Evolutionary conservation across 768 basidiomycete species (phyloP).

Genomic region (Psilocybe subaeruginosa): DNA sequence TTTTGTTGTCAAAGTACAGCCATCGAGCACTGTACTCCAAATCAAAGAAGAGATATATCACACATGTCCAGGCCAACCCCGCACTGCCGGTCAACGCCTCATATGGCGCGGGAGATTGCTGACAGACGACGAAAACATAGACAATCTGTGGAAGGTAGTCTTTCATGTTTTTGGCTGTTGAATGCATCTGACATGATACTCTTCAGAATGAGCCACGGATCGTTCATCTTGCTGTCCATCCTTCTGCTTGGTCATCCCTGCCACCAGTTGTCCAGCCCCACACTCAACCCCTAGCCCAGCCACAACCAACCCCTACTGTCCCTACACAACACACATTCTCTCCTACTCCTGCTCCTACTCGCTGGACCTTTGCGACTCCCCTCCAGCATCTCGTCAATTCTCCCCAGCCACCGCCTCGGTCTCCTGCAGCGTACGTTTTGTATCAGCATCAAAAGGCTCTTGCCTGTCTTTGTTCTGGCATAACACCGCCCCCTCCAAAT

Average conservation of each 20-base stretch:
- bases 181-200: not conserved
- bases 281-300: slow-evolving; percentile 15
- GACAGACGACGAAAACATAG: slow-evolving; percentile 63
- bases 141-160: slow-evolving; percentile 72
- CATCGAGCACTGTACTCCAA: slow-evolving; percentile 54
- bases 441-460: slow-evolving; percentile 49
- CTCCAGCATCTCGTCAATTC: not conserved
- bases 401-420: slow-evolving; percentile 16
- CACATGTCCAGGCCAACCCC: slow-evolving; percentile 65
- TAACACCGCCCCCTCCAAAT: slow-evolving; percentile 17
- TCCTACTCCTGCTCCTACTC: not conserved
- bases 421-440: slow-evolving; percentile 36
- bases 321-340: slow-evolving; percentile 1
- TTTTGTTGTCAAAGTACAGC: slow-evolving; percentile 56
- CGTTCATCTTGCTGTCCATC: slow-evolving; percentile 80
- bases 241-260: slow-evolving; percentile 68
- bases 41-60: slow-evolving; percentile 69
- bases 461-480: slow-evolving; percentile 30
- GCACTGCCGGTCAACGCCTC: slow-evolving; percentile 71
- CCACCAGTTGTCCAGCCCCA: slow-evolving; percentile 43
- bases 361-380: not conserved
- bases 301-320: slow-evolving; percentile 6
- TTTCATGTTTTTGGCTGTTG: not conserved
- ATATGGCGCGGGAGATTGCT: slow-evolving; percentile 77
- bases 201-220: slow-evolving; percentile 60